A percentile compares a stretch with the other conserved stretches of the same genome.
Evolutionary conservation across 495 filamentous ascomycete genomes (phyloP).

Genomic region (Penicillium arizonense): DNA sequence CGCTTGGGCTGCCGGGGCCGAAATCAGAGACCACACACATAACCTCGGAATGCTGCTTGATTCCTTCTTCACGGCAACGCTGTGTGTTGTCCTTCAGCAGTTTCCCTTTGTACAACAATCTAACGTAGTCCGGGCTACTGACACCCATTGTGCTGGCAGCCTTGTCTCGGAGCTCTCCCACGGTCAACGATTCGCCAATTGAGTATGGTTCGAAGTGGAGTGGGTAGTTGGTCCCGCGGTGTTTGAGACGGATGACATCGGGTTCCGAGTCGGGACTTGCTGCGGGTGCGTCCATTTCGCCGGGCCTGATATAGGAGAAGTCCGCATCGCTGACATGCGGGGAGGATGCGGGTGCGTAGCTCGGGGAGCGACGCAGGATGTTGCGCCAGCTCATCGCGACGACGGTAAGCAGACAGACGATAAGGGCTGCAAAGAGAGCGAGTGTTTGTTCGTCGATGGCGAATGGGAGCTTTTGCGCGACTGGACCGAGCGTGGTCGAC

Average conservation of each 20-base stretch:
- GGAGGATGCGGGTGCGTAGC: conserved; percentile 35
- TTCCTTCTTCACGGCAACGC: conserved; percentile 69
- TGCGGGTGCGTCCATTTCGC: conserved; percentile 54
- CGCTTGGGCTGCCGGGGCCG: conserved; percentile 51
- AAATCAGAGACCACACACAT: conserved; percentile 59
- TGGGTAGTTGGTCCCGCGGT: conserved; percentile 68
- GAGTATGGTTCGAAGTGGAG: conserved; percentile 78
- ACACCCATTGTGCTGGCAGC: conserved; percentile 64
- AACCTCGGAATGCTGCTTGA: conserved; percentile 79
- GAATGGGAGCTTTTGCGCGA: conserved; percentile 27
- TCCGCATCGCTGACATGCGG: conserved; percentile 73
- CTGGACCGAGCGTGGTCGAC: conserved; percentile 39
- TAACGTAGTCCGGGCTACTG: conserved; percentile 59
- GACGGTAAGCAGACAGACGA: conserved; percentile 46
- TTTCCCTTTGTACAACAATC: conserved; percentile 80
- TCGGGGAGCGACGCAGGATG: conserved; percentile 53
- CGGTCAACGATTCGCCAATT: conserved; percentile 71
- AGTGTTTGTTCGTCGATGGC: conserved; percentile 22
- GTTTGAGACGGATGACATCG: conserved; percentile 73
- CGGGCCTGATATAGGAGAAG: conserved; percentile 77
- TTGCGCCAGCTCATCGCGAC: conserved; percentile 64
- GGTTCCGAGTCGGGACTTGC: conserved; percentile 52
- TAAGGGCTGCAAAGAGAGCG: conserved; percentile 32
- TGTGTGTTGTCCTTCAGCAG: conserved; percentile 63
- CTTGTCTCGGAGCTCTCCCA: conserved; percentile 63